Evolutionary conservation across 106 monocot genomes (phyloP).

Genomic region (Platanthera zijinensis): DNA sequence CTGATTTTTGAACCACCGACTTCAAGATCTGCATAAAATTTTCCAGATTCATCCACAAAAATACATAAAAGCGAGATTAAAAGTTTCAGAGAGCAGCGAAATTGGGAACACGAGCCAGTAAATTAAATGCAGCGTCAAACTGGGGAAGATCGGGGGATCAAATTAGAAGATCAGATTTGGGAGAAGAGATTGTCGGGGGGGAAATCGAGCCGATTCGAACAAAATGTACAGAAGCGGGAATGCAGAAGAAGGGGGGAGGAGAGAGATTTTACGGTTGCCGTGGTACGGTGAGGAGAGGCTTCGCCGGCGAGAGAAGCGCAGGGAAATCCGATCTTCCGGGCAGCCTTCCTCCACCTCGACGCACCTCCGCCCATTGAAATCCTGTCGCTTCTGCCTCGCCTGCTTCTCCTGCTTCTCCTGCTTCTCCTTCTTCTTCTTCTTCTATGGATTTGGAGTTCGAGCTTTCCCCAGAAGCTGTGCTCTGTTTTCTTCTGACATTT

Average conservation of each 20-base stretch:
- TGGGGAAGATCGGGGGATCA: neutral
- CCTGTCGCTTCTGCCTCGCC: neutral
- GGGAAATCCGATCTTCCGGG: conserved; percentile 37
- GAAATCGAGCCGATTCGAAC: neutral
- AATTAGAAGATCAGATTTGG: neutral
- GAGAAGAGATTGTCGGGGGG: neutral
- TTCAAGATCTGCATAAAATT: conserved; percentile 4
- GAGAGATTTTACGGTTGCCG: conserved; percentile 14
- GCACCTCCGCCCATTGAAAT: conserved; percentile 32
- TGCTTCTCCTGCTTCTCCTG: neutral
- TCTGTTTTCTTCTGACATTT: neutral
- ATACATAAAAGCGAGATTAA: neutral
- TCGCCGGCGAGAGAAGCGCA: conserved; percentile 47
- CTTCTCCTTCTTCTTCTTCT: conserved; percentile 8
- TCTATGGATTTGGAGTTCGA: conserved; percentile 3
- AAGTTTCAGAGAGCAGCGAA: neutral
- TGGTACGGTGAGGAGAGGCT: conserved; percentile 1
- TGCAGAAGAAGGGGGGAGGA: neutral
- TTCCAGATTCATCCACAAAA: neutral
- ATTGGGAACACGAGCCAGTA: neutral
- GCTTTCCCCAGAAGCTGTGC: conserved; percentile 1
- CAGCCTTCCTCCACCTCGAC: conserved; percentile 37
- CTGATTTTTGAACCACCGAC: neutral
- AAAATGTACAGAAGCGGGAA: neutral
- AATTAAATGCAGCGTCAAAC: neutral